A percentile compares a stretch with the other conserved stretches of the same genome.
phyloP scores from a whole-genome alignment of 306 rosid species.

The Macrotyloma uniflorum region DNA sequence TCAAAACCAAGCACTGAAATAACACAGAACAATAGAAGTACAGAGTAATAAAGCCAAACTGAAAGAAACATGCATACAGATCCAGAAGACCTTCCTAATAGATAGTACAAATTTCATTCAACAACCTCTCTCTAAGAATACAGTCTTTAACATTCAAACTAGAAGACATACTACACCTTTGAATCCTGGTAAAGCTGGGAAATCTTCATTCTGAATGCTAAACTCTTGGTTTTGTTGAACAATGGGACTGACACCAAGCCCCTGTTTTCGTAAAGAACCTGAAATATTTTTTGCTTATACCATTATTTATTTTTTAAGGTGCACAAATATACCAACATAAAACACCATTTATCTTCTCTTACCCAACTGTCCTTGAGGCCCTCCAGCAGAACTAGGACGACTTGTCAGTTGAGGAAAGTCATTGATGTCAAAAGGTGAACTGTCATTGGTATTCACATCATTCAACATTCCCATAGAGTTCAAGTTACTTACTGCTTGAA shows the following conservation, averaged over 20 bases:
- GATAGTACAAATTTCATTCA: not conserved
- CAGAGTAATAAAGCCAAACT: not conserved
- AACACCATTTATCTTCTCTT: slow-evolving; percentile 32
- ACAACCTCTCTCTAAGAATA: not conserved
- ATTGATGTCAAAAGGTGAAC: slow-evolving; percentile 86
- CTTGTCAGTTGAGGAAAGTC: slow-evolving; percentile 92
- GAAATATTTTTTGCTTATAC: slow-evolving; percentile 40
- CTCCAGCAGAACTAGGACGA: slow-evolving; percentile 98
- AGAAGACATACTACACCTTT: slow-evolving; percentile 64
- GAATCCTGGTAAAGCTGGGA: slow-evolving; percentile 96
- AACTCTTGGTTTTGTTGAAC: slow-evolving; percentile 98
- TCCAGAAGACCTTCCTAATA: slow-evolving; percentile 5
- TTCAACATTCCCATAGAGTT: slow-evolving; percentile 92
- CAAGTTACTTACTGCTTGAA: slow-evolving; percentile 74
- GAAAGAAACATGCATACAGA: slow-evolving; percentile 1
- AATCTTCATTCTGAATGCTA: slow-evolving; percentile 97
- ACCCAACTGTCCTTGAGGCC: slow-evolving; percentile 98
- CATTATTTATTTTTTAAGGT: slow-evolving; percentile 32
- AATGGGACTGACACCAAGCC: slow-evolving; percentile 89
- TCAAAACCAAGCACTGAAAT: not conserved
- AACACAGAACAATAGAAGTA: not conserved
- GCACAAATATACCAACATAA: slow-evolving; percentile 12
- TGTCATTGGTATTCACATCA: slow-evolving; percentile 82
- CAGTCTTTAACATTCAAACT: slow-evolving; percentile 1
- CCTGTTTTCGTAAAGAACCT: slow-evolving; percentile 97